Base-by-base conservation (phyloP, 139 green algal species). In the Medakamo hakoo region DNA sequence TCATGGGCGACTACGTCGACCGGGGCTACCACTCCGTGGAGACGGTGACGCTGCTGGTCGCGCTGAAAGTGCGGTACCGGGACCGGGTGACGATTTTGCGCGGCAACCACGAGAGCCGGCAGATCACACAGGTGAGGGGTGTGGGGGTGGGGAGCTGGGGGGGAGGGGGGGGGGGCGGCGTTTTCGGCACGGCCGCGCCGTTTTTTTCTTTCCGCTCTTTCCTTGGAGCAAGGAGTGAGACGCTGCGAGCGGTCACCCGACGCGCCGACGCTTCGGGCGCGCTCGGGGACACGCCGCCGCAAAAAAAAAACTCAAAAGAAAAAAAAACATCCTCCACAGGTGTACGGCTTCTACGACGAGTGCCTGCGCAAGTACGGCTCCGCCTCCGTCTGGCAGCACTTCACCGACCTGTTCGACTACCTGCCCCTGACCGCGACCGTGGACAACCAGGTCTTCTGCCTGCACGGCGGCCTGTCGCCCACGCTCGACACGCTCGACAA, bases 1-100 rank as follows among this genome's bases (percentile, higher is more conserved):
- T 99, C 74, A 95, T 99, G 89, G 93, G 93, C 0, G 93, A 99
- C 82, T 99, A 98, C 70, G 93, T 99, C 29, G 93, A 99, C 71
- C 68, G 93, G 56, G 93, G 86, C 3, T 98, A 99, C 72, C 91
- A 98, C 67, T 92, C 79, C 24, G 93, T 99, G 27, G 92, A 98
- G 71, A 98, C 92, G 27, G 92, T 89, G 14, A 86, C 71, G 0
- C 69, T 96, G 60, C 77, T 96, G 55, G 85, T 96, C 31, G 87
- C 86, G 1, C 70, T 96, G 2, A 96, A 95, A 73, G 84, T 92
- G 48, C 81, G 93, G 20, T 96, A 95, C 75, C 72, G 79, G 4
- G 87, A 98, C 65, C 78, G 93, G 31, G 94, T 99, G 49, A 98
- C 91, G 62, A 97, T 99, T 56, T 73, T 98, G 63, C 74, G 93